phyloP scores from a whole-genome alignment of 192 early-diverging fungal genomes.

The Jimgerdemannia flammicorona region DNA sequence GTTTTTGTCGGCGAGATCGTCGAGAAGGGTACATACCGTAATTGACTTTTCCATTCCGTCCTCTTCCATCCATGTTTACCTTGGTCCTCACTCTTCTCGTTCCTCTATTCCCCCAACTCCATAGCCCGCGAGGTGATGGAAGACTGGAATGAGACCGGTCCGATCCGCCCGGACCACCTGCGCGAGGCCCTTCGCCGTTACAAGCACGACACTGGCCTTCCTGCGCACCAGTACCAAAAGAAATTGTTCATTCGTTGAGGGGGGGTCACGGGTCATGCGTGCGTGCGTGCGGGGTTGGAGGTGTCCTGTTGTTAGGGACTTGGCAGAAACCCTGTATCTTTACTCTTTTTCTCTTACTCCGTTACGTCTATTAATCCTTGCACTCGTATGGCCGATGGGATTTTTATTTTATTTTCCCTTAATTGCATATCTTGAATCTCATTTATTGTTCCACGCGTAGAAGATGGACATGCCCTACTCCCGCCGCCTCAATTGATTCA shows the following conservation, averaged over 20 bases:
- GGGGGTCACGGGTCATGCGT: background rate
- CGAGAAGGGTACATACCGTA: slow-evolving; percentile 53
- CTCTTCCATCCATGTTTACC: background rate
- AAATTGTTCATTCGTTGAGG: slow-evolving; percentile 9
- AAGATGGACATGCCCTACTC: too few species aligned
- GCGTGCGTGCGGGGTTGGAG: background rate
- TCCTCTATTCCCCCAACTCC: slow-evolving; percentile 1
- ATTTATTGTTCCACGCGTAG: too few species aligned
- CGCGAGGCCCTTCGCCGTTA: slow-evolving; percentile 81
- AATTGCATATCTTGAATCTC: too few species aligned
- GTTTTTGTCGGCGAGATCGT: slow-evolving; percentile 90
- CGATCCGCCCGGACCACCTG: slow-evolving; percentile 81
- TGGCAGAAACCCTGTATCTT: too few species aligned
- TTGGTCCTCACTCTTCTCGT: background rate
- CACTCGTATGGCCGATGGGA: too few species aligned
- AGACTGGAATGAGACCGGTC: slow-evolving; percentile 72
- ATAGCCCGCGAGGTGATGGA: slow-evolving; percentile 67
- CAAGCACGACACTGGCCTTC: slow-evolving; percentile 41
- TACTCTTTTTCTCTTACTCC: too few species aligned
- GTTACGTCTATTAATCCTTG: too few species aligned
- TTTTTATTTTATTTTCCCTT: too few species aligned
- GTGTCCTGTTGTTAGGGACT: too few species aligned
- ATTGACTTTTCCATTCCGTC: background rate
- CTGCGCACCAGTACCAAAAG: slow-evolving; percentile 26
- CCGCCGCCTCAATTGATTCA: too few species aligned